Evolutionary conservation across 106 monocot species (phyloP), one percentile per base, ranked within the genome.

Genomic region (Posidonia australis): DNA sequence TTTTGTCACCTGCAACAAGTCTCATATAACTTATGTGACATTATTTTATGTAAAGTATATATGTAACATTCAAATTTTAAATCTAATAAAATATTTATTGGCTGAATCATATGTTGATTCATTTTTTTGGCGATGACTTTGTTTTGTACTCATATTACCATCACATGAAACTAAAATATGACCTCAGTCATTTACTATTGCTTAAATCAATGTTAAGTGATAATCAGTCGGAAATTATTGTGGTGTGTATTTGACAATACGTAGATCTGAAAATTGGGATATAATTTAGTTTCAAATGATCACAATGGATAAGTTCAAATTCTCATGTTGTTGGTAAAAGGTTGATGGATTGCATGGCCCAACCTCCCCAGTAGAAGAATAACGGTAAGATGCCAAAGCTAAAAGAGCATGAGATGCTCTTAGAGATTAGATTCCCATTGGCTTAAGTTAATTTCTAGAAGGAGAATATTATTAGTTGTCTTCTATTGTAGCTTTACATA

Each of bases 331-430:
- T 55, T 55, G 54, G 54, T 55, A 19, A 12, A 19, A 55, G 54
- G 11, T 24, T 21, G 23, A 23, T 3, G 54, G 19, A 10, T 23
- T 25, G 54, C 54, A 55, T 55, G 54, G 54, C 19, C 24, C 54
- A 55, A 20, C 54, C 19, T 55, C 54, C 23, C 13, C 19, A 24
- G 4, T 10, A 0, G 54, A 55, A 55, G 54, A 55, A 55, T 55
- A 55, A 55, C 54, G 54, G 19, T 13, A 24, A 55, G 54, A 55
- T 55, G 54, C 54, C 10, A 24, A 20, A 55, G 54, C 54, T 55
- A 3, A 23, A 55, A 55, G 54, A 9, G 54, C 54, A 25, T 55
- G 54, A 24, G 23, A 55, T 21, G 54, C 54, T 55, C n/a, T n/a
- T n/a, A n/a, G n/a, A n/a, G n/a, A n/a, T n/a, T n/a, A n/a, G n/a